Conservation (phyloP, 495 filamentous ascomycete genomes). For the Neurospora discreta region DNA sequence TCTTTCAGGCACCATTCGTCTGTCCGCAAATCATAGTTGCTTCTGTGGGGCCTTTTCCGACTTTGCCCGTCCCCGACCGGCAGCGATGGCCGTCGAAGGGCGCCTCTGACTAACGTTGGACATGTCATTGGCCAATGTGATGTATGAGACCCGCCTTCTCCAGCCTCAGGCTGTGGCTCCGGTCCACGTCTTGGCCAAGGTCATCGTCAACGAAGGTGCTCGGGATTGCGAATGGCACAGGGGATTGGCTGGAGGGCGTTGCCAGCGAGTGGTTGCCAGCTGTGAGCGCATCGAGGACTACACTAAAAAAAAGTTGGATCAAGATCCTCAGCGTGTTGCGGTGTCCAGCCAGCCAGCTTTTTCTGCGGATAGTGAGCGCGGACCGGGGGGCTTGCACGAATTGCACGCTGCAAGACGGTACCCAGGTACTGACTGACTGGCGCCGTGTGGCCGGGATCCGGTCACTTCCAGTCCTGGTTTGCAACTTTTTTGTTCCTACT, state of each 20-base stretch:
- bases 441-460: neutral
- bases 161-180: constrained; percentile 19
- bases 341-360: neutral
- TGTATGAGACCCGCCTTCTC: neutral
- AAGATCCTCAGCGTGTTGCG: neutral
- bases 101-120: constrained; percentile 15
- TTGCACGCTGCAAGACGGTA: neutral
- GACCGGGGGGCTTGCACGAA: neutral
- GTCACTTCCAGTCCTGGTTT: neutral
- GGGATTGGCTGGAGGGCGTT: neutral
- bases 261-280: neutral
- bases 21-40: neutral
- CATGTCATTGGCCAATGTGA: constrained; percentile 10
- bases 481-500: neutral
- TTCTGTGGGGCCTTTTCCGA: constrained; percentile 15
- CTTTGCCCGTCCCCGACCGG: constrained; percentile 9
- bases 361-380: neutral
- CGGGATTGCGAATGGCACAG: neutral
- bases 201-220: constrained; percentile 5
- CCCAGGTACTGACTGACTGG: neutral
- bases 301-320: neutral
- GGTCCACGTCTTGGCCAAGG: constrained; percentile 14
- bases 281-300: neutral
- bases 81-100: neutral
- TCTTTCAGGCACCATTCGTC: neutral